Evolutionary conservation across 2,329 filamentous ascomycete genomes (phyloP), one percentile per base, ranked within the genome.

Genomic region (Colletotrichum gloeosporioides): DNA sequence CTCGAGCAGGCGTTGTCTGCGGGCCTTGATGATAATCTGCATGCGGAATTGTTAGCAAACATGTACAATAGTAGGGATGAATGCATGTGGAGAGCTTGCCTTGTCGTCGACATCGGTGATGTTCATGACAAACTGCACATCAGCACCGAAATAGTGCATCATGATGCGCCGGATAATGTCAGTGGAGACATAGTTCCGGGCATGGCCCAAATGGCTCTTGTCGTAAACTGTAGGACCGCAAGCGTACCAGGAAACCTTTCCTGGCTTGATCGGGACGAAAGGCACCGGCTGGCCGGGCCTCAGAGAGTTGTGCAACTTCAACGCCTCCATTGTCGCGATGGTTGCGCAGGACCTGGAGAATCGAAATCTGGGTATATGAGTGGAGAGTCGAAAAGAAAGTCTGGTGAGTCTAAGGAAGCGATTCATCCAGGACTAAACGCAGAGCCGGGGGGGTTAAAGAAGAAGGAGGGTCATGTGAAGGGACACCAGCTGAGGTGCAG

Each of bases 121-220:
- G 86, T 98, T 98, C 93, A 98, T 97, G 79, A 98, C 95, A 86
- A 98, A 98, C 76, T 93, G 92, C 79, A 98, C 92, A 57, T 95
- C 88, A 84, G 94, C 97, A 77, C 92, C 92, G 83, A 98, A 98
- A 85, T 97, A 96, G 84, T 96, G 92, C 81, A 91, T 89, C 84
- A 98, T 86, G 80, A 98, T 95, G 80, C 96, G 92, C 77, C 96
- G 91, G 79, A 98, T 93, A 78, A 98, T 96, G 84, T 98, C 96
- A 62, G 95, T 96, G 66, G 93, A 95, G 78, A 98, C 95, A 90
- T 98, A 98, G 87, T 98, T 98, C 80, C 95, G 90, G 34, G 95
- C 95, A 85, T 98, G 95, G 34, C 95, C 93, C 62, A 96, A 85
- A 87, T 96, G 95, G 77, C 93, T 91, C 86, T 96, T 93, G 83